These are phyloP conservation scores for Eucalyptus polybractea DNA, from an alignment of 345 rosid genomes.

Conservation along the genomic window DNA sequence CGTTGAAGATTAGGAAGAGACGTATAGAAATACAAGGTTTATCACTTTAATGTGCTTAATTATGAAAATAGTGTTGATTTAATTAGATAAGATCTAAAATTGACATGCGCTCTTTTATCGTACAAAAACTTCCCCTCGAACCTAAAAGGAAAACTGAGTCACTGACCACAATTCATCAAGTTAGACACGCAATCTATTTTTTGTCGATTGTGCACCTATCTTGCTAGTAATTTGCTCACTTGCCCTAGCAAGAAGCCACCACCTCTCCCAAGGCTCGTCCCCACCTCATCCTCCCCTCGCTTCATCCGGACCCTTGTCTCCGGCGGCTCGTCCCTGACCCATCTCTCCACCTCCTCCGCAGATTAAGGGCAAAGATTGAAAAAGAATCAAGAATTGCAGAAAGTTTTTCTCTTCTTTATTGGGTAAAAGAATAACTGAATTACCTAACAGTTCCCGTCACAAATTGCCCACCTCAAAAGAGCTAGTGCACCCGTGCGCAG, in stretches of 20 bases:
- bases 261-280: background rate
- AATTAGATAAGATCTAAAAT: background rate
- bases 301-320: background rate
- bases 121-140: background rate
- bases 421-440: background rate
- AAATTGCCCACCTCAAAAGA: background rate
- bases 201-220: rapidly evolving
- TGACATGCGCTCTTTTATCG: rapidly evolving
- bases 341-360: background rate
- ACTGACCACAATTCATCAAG: rapidly evolving
- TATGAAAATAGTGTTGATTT: background rate
- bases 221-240: background rate
- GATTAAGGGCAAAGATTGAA: background rate
- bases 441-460: background rate
- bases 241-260: background rate
- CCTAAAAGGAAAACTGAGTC: rapidly evolving
- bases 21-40: rapidly evolving
- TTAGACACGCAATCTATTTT: background rate
- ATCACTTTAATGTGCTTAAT: background rate
- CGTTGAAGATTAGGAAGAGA: background rate
- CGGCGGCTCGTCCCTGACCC: background rate
- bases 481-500: background rate
- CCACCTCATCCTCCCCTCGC: background rate
- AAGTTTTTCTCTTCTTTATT: background rate
- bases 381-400: background rate